These are phyloP conservation scores for Dendrobium catenatum DNA, from an alignment of 106 monocot species.

Conservation along the genomic window DNA sequence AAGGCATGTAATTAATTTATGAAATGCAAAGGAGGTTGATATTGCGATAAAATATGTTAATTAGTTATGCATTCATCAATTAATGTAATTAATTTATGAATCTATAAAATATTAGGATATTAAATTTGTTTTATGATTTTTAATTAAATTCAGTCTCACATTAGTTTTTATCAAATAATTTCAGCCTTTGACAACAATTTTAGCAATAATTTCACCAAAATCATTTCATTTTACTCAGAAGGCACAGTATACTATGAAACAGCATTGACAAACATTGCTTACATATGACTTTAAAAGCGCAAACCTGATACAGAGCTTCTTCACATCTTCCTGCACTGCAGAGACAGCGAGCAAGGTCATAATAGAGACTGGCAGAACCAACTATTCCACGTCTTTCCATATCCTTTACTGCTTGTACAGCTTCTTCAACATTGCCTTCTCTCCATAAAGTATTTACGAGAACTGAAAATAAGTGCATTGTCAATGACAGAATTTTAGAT, in stretches of 20 bases:
- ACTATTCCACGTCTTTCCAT: constrained; percentile 93
- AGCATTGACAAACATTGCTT: not conserved
- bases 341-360: constrained; percentile 94
- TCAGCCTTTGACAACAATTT: not conserved
- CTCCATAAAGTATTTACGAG: constrained; percentile 90
- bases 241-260: not conserved
- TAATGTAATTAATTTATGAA: not conserved
- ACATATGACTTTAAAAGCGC: not conserved
- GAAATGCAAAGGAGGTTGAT: too few species aligned
- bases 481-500: constrained; percentile 4
- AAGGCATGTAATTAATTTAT: too few species aligned
- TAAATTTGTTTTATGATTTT: not conserved
- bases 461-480: constrained; percentile 32
- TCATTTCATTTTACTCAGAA: not conserved
- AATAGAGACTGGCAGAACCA: constrained; percentile 91
- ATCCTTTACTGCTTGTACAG: constrained; percentile 75
- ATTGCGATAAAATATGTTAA: too few species aligned
- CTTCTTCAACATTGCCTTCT: constrained; percentile 91
- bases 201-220: not conserved
- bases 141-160: not conserved
- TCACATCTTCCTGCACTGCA: constrained; percentile 87
- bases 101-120: not conserved
- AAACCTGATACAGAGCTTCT: constrained; percentile 87
- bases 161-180: not conserved
- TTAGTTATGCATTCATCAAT: too few species aligned